Evolutionary conservation across 306 rosid genomes (phyloP).

Genomic region (Medicago ruthenica): DNA sequence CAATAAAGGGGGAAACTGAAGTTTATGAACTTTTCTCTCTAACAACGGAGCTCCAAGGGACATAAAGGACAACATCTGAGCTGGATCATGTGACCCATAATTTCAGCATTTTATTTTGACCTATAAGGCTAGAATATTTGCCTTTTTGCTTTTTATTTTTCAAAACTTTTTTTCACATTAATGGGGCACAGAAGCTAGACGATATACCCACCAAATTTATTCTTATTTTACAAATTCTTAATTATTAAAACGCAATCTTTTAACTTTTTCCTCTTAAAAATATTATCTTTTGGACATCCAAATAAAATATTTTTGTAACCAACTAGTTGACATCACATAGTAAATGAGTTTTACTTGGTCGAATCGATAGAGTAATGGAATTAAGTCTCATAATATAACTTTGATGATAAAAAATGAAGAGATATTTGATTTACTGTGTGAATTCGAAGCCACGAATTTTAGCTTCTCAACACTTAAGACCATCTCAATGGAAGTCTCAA

Average conservation of each 20-base stretch:
- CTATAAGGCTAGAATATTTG: slow-evolving; percentile 16
- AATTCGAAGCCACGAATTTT: no score
- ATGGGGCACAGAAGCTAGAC: not conserved
- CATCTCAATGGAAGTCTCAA: no score
- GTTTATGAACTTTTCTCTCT: slow-evolving; percentile 26
- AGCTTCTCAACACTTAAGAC: no score
- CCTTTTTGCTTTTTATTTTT: slow-evolving; percentile 14
- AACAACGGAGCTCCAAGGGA: slow-evolving; percentile 19
- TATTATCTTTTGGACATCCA: not conserved
- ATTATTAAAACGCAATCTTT: not conserved
- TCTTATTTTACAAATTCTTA: not conserved
- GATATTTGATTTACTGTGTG: no score
- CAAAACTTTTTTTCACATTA: not conserved
- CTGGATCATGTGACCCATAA: slow-evolving; percentile 49
- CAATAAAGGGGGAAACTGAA: not conserved
- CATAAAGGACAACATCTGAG: slow-evolving; percentile 48
- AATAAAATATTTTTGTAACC: not conserved
- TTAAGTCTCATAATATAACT: no score
- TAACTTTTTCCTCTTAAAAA: not conserved
- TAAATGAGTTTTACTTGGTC: no score
- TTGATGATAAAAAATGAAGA: no score
- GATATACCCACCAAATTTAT: not conserved
- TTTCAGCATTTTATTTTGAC: not conserved
- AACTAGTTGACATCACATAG: no score
- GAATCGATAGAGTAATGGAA: no score